Base-by-base conservation (phyloP, 1,284 basidiomycete genomes). In the Pyrrhoderma noxium region DNA sequence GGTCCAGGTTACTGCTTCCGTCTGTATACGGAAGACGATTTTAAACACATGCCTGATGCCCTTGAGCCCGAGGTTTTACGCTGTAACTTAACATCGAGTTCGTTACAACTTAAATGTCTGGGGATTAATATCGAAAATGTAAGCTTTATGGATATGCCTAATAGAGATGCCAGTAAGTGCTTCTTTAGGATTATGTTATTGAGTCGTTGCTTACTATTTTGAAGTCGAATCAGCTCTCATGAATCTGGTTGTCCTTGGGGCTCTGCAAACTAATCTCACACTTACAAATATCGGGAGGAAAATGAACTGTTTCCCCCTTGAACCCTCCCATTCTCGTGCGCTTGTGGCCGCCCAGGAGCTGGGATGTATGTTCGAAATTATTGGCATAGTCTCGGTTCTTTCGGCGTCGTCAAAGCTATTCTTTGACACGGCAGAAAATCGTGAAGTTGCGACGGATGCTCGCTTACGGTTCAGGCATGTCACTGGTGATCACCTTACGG, bases 401-500 rank as follows among this genome's bases (percentile, higher is more conserved):
- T 88, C 86, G n/a, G 70, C 79, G n/a, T 77, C 85, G 31, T 77
- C 82, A 22, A 80, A 82, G 54, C 74, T 92, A 13, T 91, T 92
- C 68, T 62, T 86, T 48, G 84, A 89, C 61, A 68, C 78, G 19
- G 71, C 77, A 61, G 58, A 63, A 59, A 76, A 85, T 48, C 78
- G 93, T 18, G 88, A 93, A 46, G 71, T 71, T 3, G 83, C 86
- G 0, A 67, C 75, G 0, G 81, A 82, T 49, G 83, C 84, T 0
- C 75, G 89, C 1, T 69, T 74, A 42, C 88, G 88, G 63, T 97
- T 97, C 64, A 74, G 82, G 11, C 89, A 93, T 63, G 70, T 80
- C 2, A 82, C 86, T 49, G 94, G 95, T 19, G 95, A 99, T 64
- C 92, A 96, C 64, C 72, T 96, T 53, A 96, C 93, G 11, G 76